These are phyloP conservation scores for Guillardia theta DNA, from an alignment of 78 protist species.

Conservation along the genomic window DNA sequence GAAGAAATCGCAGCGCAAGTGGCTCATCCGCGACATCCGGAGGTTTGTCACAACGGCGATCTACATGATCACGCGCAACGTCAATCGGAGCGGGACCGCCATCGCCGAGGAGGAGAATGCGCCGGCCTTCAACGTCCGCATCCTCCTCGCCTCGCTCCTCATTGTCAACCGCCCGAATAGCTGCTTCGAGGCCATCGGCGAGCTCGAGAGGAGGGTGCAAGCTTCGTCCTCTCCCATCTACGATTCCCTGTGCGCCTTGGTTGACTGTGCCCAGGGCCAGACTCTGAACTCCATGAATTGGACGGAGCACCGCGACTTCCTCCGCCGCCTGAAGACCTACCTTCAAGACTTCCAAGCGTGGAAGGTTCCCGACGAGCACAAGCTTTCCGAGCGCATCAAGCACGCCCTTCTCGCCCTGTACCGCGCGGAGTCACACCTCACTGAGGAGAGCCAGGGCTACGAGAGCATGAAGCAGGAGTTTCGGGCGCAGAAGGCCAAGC, in stretches of 20 bases:
- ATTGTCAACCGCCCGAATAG: not conserved
- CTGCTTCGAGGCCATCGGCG: not conserved
- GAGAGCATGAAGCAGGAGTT: not conserved
- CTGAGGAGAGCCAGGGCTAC: not conserved
- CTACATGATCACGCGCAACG: no score
- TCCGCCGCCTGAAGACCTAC: not conserved
- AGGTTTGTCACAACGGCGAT: no score
- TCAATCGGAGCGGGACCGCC: no score
- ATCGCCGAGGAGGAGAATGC: no score
- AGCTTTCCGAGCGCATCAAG: not conserved
- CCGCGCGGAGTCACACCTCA: not conserved
- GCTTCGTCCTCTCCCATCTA: not conserved
- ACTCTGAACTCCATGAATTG: no score
- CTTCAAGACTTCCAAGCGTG: not conserved
- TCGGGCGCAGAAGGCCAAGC: not conserved
- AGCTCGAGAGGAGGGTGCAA: not conserved
- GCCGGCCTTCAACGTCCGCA: not conserved
- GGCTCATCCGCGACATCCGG: no score
- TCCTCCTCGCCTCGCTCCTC: not conserved
- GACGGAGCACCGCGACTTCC: not conserved
- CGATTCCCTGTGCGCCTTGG: not conserved
- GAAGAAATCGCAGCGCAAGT: no score
- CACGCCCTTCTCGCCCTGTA: not conserved
- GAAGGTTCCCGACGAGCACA: not conserved
- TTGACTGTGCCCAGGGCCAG: no score